phyloP scores from a whole-genome alignment of 352 stramenopile genomes.

The Elongisporangium senticosum region DNA sequence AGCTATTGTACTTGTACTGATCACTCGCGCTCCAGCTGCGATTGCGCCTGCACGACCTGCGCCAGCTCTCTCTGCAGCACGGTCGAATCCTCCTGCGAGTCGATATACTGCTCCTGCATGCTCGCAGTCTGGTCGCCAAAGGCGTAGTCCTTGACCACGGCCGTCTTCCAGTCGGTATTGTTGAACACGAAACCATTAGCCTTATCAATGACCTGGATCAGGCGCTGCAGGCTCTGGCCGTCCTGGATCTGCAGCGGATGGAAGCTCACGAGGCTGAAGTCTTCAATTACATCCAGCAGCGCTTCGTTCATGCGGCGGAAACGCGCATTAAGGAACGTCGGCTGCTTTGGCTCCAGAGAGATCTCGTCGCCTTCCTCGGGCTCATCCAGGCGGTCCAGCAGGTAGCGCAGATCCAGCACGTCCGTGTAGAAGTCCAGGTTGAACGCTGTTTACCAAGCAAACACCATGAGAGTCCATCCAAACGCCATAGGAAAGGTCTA shows the following conservation, averaged over 20 bases:
- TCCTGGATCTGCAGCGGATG: constrained; percentile 78
- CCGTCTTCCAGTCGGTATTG: constrained; percentile 71
- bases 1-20: background rate
- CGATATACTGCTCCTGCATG: constrained; percentile 71
- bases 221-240: constrained; percentile 47
- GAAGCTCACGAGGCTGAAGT: constrained; percentile 85
- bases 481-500: background rate
- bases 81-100: constrained; percentile 25
- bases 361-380: constrained; percentile 37
- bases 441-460: constrained; percentile 37
- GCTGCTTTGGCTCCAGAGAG: constrained; percentile 21
- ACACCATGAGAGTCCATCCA: background rate
- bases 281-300: constrained; percentile 81
- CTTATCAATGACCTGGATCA: constrained; percentile 79
- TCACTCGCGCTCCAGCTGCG: background rate
- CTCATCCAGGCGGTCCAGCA: constrained; percentile 68
- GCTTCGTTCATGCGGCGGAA: constrained; percentile 83
- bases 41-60: constrained; percentile 12
- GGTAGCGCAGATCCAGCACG: constrained; percentile 76
- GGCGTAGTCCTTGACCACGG: constrained; percentile 64
- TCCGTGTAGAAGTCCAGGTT: constrained; percentile 89
- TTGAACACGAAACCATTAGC: constrained; percentile 81
- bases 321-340: constrained; percentile 29
- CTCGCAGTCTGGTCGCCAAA: constrained; percentile 54
- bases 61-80: constrained; percentile 29